Conservation (phyloP, 768 basidiomycete species). For the Lentinula guzmanii region DNA sequence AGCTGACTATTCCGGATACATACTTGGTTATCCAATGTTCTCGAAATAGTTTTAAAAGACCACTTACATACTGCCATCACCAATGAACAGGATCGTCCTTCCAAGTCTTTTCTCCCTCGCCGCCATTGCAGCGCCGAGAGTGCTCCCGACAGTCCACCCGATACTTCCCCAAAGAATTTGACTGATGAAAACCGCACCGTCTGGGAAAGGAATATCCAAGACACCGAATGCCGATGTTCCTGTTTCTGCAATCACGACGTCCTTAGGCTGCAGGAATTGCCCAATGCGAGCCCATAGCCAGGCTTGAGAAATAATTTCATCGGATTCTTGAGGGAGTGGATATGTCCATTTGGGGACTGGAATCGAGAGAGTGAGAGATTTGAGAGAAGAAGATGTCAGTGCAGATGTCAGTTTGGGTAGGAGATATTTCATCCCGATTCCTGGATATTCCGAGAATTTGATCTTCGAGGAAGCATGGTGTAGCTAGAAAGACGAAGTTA, state of each 20-base stretch:
- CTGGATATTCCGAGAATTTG: conserved; percentile 55
- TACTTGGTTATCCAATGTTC: background rate
- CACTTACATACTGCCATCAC: conserved; percentile 76
- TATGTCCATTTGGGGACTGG: background rate
- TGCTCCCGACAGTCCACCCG: conserved; percentile 76
- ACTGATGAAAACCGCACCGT: conserved; percentile 54
- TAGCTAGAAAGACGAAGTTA: conserved; percentile 35
- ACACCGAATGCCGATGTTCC: conserved; percentile 81
- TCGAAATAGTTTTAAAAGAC: background rate
- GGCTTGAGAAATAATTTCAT: conserved; percentile 34
- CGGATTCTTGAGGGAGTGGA: conserved; percentile 18
- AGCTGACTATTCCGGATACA: conserved; percentile 43
- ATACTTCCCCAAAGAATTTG: conserved; percentile 93
- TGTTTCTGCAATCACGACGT: conserved; percentile 85
- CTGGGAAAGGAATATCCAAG: conserved; percentile 72
- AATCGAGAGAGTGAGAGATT: background rate
- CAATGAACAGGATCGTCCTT: conserved; percentile 78
- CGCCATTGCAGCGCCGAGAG: conserved; percentile 77
- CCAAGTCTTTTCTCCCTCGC: conserved; percentile 56
- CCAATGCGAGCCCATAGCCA: conserved; percentile 83
- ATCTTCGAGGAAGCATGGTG: conserved; percentile 71
- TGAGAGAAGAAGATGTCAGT: background rate
- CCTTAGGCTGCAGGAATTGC: conserved; percentile 62
- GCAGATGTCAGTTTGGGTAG: conserved; percentile 59
- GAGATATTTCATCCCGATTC: conserved; percentile 72